Evolutionary conservation across 83 land plant genomes (phyloP), one percentile per base, ranked within the genome.

Genomic region (Picea abies): DNA sequence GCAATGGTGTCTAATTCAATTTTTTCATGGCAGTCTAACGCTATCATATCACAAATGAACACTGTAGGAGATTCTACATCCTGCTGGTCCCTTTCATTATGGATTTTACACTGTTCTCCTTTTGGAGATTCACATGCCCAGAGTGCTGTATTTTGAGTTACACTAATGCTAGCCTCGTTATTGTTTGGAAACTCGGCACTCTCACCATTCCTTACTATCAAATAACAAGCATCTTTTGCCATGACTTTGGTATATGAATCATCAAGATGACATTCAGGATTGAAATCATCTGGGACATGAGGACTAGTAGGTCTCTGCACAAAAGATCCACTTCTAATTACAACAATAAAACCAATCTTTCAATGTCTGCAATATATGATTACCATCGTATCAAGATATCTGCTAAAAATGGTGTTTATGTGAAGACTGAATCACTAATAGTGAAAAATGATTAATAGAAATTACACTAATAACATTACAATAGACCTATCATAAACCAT

Each of bases 21-120:
- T 73, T 73, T 73, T 41, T 73, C 22, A 41, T 73, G 25, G 47
- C 15, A 73, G 11, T 73, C 77, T 41, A 39, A 73, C 9, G 58
- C 56, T 20, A n/a, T 7, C 58, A 20, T 47, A 4, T 44, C 77
- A 37, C 47, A 22, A 44, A 37, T 73, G 58, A 20, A n/a, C 26
- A 44, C 23, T n/a, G 77, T 47, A 37, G 35, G 75, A 73, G 22
- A 16, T 73, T 73, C 77, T 19, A 73, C 25, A 44, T 22, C 14
- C 9, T 44, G 11, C 5, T 8, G 49, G 11, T 44, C 76, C 20
- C 76, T 44, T 44, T n/a, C 76, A 72, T 41, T 72, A 72, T 72
- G 76, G 49, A 41, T 49, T 72, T 6, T 72, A 12, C 56, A 72
- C 9, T n/a, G 52, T 20, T n/a, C 76, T 44, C 56, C 44, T 15